Evolutionary conservation across 2,329 filamentous ascomycete species (phyloP), one percentile per base, ranked within the genome.

Genomic region (Colletotrichum sp.): DNA sequence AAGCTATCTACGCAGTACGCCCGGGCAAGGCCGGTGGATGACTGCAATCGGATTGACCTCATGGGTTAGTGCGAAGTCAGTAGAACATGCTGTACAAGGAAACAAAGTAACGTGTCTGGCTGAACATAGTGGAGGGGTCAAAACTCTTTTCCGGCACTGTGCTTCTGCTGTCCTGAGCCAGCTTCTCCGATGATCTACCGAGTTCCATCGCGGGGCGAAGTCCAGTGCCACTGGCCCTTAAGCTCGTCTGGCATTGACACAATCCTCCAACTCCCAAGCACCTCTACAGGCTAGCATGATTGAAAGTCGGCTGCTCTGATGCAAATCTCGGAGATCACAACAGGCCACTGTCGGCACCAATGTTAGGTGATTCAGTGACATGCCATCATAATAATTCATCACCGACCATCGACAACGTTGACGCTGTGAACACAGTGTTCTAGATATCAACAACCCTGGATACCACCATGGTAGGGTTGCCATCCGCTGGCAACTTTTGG

Each of bases 171-270:
- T 63, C 26, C 28, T 65, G 16, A 48, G 15, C 6, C 28, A 30
- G 18, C 22, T 77, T 77, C 75, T 52, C 72, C 68, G 72, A 67
- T 44, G 60, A 74, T 77, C 75, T 77, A 77, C 75, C 60, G 65
- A 57, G 22, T 77, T 77, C 73, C 44, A 72, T 39, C 30, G 16
- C 13, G 12, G 34, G 32, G 24, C 28, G 18, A 63, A 44, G 36
- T 39, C 36, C 36, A 39, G 36, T 55, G n/a, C 24, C n/a, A 55
- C 52, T 55, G 52, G 36, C 36, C 36, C 15, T 36, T 36, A 36
- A 36, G 34, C 34, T 36, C 34, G 15, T 16, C 15, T 16, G 34
- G 8, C 34, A 15, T 36, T 44, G 39, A n/a, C 39, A 18, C 5
- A 10, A 44, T 10, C 18, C 39, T n/a, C 39, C 39, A n/a, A n/a